Conservation (phyloP, 257 asterid genomes). For the Penstemon eatonii region DNA sequence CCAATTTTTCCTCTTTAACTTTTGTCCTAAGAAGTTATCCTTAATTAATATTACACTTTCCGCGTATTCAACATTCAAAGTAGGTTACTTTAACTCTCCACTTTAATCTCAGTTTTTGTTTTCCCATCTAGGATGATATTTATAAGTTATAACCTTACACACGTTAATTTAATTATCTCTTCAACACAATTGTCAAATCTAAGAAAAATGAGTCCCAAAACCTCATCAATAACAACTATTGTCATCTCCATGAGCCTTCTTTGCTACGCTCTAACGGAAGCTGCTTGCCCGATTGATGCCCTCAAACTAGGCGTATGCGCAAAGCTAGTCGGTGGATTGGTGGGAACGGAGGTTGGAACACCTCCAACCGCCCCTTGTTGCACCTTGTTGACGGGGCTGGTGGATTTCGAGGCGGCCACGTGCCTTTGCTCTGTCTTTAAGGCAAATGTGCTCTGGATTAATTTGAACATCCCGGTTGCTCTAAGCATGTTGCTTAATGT, state of each 20-base stretch:
- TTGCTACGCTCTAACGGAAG: conserved; percentile 11
- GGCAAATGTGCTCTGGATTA: conserved; percentile 33
- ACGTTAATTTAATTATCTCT: too few relatives aligned
- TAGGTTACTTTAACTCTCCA: too few relatives aligned
- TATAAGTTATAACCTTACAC: too few relatives aligned
- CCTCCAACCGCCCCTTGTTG: conserved; percentile 38
- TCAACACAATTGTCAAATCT: too few relatives aligned
- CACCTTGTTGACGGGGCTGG: conserved; percentile 30
- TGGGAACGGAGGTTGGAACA: conserved; percentile 24
- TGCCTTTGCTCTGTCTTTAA: conserved; percentile 37
- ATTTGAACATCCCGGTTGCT: conserved; percentile 27
- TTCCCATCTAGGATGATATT: too few relatives aligned
- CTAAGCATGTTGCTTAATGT: conserved; percentile 28
- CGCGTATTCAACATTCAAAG: too few relatives aligned
- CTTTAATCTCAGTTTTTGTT: too few relatives aligned
- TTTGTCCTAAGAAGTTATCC: too few relatives aligned
- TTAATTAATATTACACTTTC: too few relatives aligned
- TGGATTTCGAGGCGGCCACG: conserved; percentile 30
- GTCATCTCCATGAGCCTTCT: conserved; percentile 28
- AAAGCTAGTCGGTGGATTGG: conserved; percentile 28
- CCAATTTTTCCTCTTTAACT: too few relatives aligned
- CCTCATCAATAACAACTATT: conserved; percentile 15
- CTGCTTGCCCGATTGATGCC: conserved; percentile 32
- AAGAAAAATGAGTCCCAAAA: conserved; percentile 22
- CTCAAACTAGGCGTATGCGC: conserved; percentile 40